Evolutionary conservation across 2,329 filamentous ascomycete species (phyloP).

Genomic region (Plenodomus biglobosus): DNA sequence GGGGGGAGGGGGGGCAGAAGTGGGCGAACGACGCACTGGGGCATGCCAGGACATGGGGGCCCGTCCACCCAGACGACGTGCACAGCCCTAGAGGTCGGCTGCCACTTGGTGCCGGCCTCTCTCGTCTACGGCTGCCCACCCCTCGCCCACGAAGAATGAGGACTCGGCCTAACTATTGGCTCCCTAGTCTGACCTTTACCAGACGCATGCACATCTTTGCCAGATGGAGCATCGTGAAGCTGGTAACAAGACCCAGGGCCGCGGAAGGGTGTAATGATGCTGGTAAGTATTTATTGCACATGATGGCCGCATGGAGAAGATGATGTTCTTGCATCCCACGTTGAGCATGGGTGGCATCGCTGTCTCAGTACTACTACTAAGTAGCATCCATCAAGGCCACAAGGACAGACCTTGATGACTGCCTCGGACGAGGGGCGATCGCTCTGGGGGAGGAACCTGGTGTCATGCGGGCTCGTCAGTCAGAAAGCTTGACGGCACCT

Average conservation of each 20-base stretch:
- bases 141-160: background rate
- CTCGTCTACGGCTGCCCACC: conserved; percentile 5
- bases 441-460: background rate
- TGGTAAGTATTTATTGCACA: too few relatives aligned
- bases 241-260: too few relatives aligned
- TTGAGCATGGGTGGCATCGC: too few relatives aligned
- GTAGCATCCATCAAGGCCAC: too few relatives aligned
- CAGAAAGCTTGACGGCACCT: conserved; percentile 2
- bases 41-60: background rate
- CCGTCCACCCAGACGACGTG: background rate
- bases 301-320: too few relatives aligned
- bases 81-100: background rate
- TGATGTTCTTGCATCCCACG: too few relatives aligned
- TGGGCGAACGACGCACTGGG: conserved; percentile 1
- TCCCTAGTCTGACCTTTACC: conserved; percentile 4
- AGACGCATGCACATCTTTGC: conserved; percentile 2
- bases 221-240: background rate
- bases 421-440: background rate
- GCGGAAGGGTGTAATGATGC: too few relatives aligned
- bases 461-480: conserved; percentile 4
- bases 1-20: background rate
- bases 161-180: conserved; percentile 11
- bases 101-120: background rate
- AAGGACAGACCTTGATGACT: too few relatives aligned
- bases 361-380: too few relatives aligned